Percentiles rank a stretch among this genome's conserved stretches.
Evolutionary conservation across 768 basidiomycete species (phyloP).

Genomic region (Tulasnella sp.): DNA sequence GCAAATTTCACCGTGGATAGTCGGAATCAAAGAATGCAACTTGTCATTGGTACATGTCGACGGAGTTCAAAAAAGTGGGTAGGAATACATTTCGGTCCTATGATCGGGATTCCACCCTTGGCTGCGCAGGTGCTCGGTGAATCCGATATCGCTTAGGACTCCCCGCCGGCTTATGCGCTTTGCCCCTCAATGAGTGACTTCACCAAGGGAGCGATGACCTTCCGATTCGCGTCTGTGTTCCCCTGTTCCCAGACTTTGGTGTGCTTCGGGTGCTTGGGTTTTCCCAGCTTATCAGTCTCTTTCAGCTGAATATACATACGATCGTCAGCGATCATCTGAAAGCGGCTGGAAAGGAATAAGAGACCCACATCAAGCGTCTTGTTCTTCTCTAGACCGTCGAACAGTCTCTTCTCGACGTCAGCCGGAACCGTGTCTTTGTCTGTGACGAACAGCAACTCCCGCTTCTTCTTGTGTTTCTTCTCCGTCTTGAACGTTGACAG

Average conservation of each 20-base stretch:
- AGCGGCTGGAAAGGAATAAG: background rate
- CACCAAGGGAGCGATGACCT: constrained; percentile 58
- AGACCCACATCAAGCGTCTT: constrained; percentile 24
- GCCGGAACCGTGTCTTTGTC: constrained; percentile 19
- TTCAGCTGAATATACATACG: constrained; percentile 1
- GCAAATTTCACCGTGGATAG: background rate
- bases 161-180: background rate
- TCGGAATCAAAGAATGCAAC: background rate
- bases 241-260: constrained; percentile 57
- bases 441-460: constrained; percentile 23
- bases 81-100: background rate
- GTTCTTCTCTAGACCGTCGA: constrained; percentile 22
- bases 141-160: background rate
- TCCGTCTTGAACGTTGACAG: constrained; percentile 59
- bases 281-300: constrained; percentile 22
- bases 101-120: background rate
- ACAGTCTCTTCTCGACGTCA: constrained; percentile 20
- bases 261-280: constrained; percentile 28
- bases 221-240: constrained; percentile 55
- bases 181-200: constrained; percentile 48
- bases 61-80: background rate
- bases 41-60: background rate
- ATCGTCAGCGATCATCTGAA: background rate
- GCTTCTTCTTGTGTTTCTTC: constrained; percentile 30
- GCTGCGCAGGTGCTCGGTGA: background rate